These are phyloP conservation scores for Capronia coronata DNA, from an alignment of 2,329 filamentous ascomycete species.

Conservation along the genomic window DNA sequence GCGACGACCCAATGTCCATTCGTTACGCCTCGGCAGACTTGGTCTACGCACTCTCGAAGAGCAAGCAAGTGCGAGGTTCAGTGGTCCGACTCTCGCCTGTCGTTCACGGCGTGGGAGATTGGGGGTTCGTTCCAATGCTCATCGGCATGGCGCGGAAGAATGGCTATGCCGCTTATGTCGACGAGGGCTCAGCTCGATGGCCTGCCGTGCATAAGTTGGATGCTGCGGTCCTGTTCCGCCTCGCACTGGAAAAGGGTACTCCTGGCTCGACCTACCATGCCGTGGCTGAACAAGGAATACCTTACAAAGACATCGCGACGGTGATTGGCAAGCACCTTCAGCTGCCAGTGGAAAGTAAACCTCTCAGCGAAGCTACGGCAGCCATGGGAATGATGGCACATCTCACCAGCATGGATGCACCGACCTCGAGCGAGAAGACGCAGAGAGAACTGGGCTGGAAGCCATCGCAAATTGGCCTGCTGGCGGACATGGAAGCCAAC, in stretches of 20 bases:
- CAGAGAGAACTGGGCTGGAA: slow-evolving; percentile 35
- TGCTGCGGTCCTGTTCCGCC: slow-evolving; percentile 35
- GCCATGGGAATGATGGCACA: slow-evolving; percentile 30
- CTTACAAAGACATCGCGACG: too few species aligned
- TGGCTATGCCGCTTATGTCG: slow-evolving; percentile 34
- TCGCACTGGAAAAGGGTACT: slow-evolving; percentile 36
- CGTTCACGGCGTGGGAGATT: slow-evolving; percentile 35
- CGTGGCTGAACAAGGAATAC: slow-evolving; percentile 34
- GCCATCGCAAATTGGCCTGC: slow-evolving; percentile 25
- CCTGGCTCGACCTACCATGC: slow-evolving; percentile 36
- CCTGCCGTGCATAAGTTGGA: slow-evolving; percentile 37
- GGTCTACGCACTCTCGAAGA: slow-evolving; percentile 26
- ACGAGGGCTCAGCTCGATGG: slow-evolving; percentile 35
- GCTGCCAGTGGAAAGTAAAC: too few species aligned
- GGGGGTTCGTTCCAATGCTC: slow-evolving; percentile 32
- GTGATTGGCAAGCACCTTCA: too few species aligned
- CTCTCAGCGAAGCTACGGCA: too few species aligned
- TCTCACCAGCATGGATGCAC: slow-evolving; percentile 30
- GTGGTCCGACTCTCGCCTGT: slow-evolving; percentile 38
- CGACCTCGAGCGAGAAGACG: slow-evolving; percentile 35
- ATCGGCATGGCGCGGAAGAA: slow-evolving; percentile 30
- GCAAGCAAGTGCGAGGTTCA: slow-evolving; percentile 29
- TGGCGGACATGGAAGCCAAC: slow-evolving; percentile 32
- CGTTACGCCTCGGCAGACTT: slow-evolving; percentile 28
- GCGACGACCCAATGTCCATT: slow-evolving; percentile 12